Evolutionary conservation across 2,329 filamentous ascomycete species (phyloP), one percentile per base, ranked within the genome.

Genomic region (Fusarium multiceps): DNA sequence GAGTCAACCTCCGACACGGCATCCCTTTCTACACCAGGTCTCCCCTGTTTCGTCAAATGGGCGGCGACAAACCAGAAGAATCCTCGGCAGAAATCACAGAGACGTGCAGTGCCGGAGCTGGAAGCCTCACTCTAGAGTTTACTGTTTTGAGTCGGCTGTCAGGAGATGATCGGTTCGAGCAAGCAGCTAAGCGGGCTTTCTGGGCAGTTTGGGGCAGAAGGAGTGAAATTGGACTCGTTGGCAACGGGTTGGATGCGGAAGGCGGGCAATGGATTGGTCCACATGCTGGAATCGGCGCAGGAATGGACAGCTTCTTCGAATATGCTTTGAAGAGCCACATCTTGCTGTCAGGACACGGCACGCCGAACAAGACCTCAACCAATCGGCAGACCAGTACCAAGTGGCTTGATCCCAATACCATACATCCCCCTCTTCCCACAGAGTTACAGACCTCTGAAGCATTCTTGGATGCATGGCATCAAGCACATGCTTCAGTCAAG

Each of bases 291-390:
- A 97, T 99, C 73, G 96, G 96, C 51, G 96, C 96, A 10, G 96
- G 96, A 41, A 93, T 97, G 75, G 96, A 99, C 82, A 98, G 94
- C 81, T 99, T 99, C 82, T 98, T 97, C 76, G 96, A 99, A 81
- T 99, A 99, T 80, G 94, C 96, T 6, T 87, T 98, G 75, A 99
- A 99, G 81, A 94, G 94, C 20, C 90, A 97, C 77, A 92, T 99
- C 63, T 82, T 99, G 25, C 88, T 98, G 23, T 97, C 95, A 4
- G 93, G 93, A 2, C 89, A 92, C 61, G 85, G 84, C 16, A 78
- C 85, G 64, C 87, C 87, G 5, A 90, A 90, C 68, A 61, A 69
- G 7, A 78, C 80, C 6, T 72, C 68, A 7, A 81, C 69, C 79
- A 84, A 23, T 78, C 81, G 68, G 75, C 83, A 69, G 77, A 83